Conservation (phyloP, 1,139 yeast genomes). For the Debaryomyces udenii region DNA sequence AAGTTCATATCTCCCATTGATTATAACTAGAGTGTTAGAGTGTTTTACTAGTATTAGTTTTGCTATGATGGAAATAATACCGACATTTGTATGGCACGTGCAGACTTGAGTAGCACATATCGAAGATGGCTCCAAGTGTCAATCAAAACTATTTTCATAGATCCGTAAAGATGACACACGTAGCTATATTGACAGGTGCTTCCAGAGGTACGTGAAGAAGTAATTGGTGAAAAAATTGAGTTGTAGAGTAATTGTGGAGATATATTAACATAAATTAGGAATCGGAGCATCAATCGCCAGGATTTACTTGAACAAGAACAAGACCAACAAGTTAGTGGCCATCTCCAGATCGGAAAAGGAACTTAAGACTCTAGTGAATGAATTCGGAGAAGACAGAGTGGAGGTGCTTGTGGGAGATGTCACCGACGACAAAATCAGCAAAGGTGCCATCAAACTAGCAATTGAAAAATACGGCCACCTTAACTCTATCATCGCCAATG, state of each 20-base stretch:
- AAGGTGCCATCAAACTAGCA: conserved; percentile 51
- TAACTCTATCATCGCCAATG: conserved; percentile 78
- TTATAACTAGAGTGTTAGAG: background rate
- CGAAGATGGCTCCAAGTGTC: too few relatives aligned
- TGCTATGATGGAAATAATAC: conserved; percentile 4
- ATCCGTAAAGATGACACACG: conserved; percentile 12
- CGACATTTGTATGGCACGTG: background rate
- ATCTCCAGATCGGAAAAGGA: conserved; percentile 66
- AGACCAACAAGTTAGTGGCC: conserved; percentile 58
- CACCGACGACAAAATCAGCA: conserved; percentile 40
- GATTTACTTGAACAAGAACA: conserved; percentile 42
- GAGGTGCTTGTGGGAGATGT: conserved; percentile 71
- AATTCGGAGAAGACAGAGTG: conserved; percentile 54
- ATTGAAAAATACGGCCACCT: conserved; percentile 58
- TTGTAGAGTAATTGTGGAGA: background rate
- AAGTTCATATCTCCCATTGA: conserved; percentile 35
- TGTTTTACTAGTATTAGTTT: background rate
- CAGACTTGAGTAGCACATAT: too few relatives aligned
- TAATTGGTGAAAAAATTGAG: background rate
- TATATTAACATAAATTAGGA: conserved; percentile 46
- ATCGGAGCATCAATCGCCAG: conserved; percentile 76
- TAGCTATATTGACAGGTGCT: conserved; percentile 67
- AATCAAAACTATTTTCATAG: background rate
- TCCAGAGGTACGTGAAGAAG: conserved; percentile 47
- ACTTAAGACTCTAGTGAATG: conserved; percentile 43